Evolutionary conservation across 139 green algal species (phyloP), one percentile per base, ranked within the genome.

Genomic region (Coelastrella sp.): DNA sequence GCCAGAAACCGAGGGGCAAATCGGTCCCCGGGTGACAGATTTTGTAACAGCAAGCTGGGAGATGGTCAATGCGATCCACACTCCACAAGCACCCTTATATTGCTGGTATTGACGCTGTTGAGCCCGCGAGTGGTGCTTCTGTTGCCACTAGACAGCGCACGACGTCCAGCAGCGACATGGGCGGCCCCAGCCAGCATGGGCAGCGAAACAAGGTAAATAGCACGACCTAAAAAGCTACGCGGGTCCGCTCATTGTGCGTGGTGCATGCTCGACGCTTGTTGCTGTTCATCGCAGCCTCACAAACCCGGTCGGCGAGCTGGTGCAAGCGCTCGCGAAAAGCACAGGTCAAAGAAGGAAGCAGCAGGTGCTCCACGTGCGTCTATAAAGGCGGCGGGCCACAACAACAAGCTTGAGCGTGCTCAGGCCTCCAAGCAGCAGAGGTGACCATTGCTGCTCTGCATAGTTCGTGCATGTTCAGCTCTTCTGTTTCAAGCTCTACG

Each of bases 221-320:
- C 22, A 5, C 5, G 17, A 47, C 14, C 56, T 16, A 47, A 47
- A 47, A 47, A 47, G 32, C 32, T 47, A 47, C 32, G 32, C 32
- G 32, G 0, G 32, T 47, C 32, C 32, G 32, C 32, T 47, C 32
- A 47, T 47, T 47, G 32, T 47, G 32, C 32, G 32, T 47, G 32
- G 32, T 47, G 32, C 32, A 47, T 47, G 1, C 32, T 47, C 32
- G 32, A 47, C 32, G 32, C 61, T 13, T 57, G n/a, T 10, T 32
- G 56, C 71, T 23, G 47, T 6, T 60, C 83, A 7, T 78, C 7
- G 86, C 91, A 98, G 97, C 75, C 92, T 0, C 97, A 99, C 92
- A 99, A 99, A 88, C 85, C 96, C 4, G 96, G 96, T 13, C 88
- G 94, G 14, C 90, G 91, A 7, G 96, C 96, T 7, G 97, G 97